Conservation (phyloP, 1,139 yeast genomes). For the Blastobotrys malaysiensis region DNA sequence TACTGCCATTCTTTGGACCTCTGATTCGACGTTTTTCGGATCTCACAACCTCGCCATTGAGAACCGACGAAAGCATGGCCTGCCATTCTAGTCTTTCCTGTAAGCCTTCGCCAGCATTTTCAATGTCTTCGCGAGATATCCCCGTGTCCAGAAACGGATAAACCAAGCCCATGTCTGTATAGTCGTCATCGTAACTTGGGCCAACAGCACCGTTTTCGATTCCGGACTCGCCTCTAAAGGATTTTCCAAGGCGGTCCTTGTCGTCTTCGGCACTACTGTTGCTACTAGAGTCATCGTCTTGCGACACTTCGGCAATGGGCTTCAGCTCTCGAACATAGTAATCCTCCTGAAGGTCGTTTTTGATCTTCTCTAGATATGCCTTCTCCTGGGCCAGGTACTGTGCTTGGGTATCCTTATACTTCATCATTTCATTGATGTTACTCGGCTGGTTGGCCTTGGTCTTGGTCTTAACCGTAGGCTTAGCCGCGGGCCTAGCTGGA, state of each 20-base stretch:
- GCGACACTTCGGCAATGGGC: constrained; percentile 20
- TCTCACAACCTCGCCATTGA: constrained; percentile 90
- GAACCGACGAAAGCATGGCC: constrained; percentile 80
- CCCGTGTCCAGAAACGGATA: constrained; percentile 24
- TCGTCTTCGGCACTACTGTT: constrained; percentile 19
- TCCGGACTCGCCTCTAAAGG: constrained; percentile 11
- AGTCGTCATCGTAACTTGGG: constrained; percentile 33
- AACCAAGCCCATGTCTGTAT: constrained; percentile 28
- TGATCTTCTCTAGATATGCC: constrained; percentile 59
- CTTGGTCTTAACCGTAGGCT: constrained; percentile 1
- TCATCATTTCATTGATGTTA: neutral
- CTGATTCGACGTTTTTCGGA: constrained; percentile 85
- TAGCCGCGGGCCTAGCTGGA: neutral
- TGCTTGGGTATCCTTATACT: constrained; percentile 22
- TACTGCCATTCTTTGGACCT: constrained; percentile 35
- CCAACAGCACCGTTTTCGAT: constrained; percentile 30
- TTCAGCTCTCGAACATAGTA: constrained; percentile 32
- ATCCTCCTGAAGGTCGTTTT: constrained; percentile 61
- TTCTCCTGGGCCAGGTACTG: constrained; percentile 55
- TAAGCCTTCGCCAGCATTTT: constrained; percentile 42
- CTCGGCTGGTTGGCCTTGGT: neutral
- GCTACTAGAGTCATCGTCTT: constrained; percentile 13
- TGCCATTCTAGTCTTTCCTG: constrained; percentile 94
- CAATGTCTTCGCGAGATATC: constrained; percentile 15
- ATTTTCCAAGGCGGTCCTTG: constrained; percentile 15